Conservation (phyloP, 805 yeast species). For the Wickerhamiella allomyrinae region DNA sequence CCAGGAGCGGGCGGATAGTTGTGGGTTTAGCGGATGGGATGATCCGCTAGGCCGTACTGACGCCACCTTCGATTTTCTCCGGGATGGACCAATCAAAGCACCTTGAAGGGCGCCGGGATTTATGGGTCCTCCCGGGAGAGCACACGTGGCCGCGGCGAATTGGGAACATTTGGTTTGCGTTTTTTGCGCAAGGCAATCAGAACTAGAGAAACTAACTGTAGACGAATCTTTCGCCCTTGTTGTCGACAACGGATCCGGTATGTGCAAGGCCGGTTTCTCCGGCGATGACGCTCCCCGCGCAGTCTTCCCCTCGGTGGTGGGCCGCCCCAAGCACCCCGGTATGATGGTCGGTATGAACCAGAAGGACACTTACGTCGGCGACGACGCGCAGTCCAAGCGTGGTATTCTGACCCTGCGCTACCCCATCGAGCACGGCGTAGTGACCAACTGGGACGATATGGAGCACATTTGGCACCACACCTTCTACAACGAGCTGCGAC, state of each 20-base stretch:
- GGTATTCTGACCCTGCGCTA: slow-evolving; percentile 97
- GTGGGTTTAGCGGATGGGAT: no score
- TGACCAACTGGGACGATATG: slow-evolving; percentile 99
- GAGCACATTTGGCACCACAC: slow-evolving; percentile 99
- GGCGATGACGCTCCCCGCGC: slow-evolving; percentile 99
- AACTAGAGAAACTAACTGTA: neutral
- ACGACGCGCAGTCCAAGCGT: slow-evolving; percentile 99
- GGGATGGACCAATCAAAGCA: no score
- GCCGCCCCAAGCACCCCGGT: slow-evolving; percentile 99
- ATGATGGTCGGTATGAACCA: slow-evolving; percentile 99
- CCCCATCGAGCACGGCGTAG: slow-evolving; percentile 99
- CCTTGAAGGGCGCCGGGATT: no score
- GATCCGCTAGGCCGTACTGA: no score
- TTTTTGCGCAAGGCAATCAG: neutral
- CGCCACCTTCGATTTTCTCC: no score
- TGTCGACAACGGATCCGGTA: slow-evolving; percentile 99
- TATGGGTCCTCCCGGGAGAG: no score
- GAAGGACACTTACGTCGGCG: slow-evolving; percentile 99
- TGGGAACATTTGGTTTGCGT: no score
- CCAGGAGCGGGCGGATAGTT: no score
- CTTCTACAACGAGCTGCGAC: slow-evolving; percentile 98
- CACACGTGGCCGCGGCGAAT: no score
- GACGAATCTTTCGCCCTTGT: slow-evolving; percentile 37
- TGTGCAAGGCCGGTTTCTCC: slow-evolving; percentile 99
- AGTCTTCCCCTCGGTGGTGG: slow-evolving; percentile 98